Evolutionary conservation across 257 asterid species (phyloP).

Genomic region (Striga asiatica): DNA sequence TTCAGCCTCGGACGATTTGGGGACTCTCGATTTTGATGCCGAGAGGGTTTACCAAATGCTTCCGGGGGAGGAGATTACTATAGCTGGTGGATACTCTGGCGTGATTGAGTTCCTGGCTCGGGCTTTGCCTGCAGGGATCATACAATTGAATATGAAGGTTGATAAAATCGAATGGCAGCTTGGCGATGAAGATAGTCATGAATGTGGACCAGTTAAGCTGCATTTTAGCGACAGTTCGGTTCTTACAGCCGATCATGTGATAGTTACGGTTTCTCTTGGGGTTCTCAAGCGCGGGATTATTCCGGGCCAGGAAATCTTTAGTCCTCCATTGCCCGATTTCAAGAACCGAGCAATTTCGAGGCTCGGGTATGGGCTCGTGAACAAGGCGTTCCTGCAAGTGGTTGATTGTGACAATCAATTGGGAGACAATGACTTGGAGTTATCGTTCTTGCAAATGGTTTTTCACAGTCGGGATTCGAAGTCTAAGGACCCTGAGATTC

Average conservation of each 20-base stretch:
- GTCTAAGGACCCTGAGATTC: slow-evolving; percentile 31
- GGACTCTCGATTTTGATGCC: slow-evolving; percentile 46
- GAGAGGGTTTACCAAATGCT: slow-evolving; percentile 62
- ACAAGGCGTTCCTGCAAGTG: slow-evolving; percentile 58
- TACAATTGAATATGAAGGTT: slow-evolving; percentile 46
- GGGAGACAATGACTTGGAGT: not conserved
- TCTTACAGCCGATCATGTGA: slow-evolving; percentile 58
- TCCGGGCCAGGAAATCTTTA: slow-evolving; percentile 33
- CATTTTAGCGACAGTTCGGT: slow-evolving; percentile 61
- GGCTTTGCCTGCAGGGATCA: slow-evolving; percentile 46
- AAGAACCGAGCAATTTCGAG: slow-evolving; percentile 53
- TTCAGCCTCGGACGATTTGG: slow-evolving; percentile 56
- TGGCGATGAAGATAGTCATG: not conserved
- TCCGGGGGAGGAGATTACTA: slow-evolving; percentile 75
- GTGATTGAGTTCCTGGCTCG: slow-evolving; percentile 54
- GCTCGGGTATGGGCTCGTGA: slow-evolving; percentile 75
- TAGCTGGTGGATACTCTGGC: slow-evolving; percentile 55
- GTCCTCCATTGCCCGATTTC: slow-evolving; percentile 53
- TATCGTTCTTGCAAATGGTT: slow-evolving; percentile 62
- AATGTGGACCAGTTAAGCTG: slow-evolving; percentile 42
- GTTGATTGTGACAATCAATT: not conserved
- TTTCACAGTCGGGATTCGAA: slow-evolving; percentile 37
- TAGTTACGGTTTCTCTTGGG: slow-evolving; percentile 73
- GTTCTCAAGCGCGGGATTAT: slow-evolving; percentile 52
- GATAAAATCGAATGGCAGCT: slow-evolving; percentile 51